phyloP scores from a whole-genome alignment of 768 basidiomycete species.

The Tricholoma flavovirens region DNA sequence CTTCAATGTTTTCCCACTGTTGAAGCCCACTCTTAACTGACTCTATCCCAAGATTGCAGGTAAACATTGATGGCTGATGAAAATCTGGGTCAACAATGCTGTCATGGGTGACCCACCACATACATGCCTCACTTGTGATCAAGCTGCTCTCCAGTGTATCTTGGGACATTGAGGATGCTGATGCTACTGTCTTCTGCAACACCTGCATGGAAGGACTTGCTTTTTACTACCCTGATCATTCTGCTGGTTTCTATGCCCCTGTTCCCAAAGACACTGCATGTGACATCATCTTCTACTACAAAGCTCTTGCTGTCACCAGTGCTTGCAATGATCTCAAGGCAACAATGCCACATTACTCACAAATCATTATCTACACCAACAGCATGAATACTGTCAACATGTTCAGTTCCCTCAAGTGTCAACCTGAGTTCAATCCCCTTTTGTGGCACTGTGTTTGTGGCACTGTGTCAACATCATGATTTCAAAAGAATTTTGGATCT shows the following conservation, averaged over 20 bases:
- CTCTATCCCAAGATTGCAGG: conserved; percentile 26
- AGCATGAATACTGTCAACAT: no score
- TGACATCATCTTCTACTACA: conserved; percentile 18
- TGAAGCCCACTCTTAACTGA: conserved; percentile 18
- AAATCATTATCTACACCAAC: no score
- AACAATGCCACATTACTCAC: no score
- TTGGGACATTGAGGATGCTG: conserved; percentile 11
- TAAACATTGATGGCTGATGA: conserved; percentile 10
- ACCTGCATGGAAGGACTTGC: conserved; percentile 9
- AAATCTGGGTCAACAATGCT: conserved; percentile 19
- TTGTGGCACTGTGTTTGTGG: no score
- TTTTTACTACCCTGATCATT: conserved; percentile 14
- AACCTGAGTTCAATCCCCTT: no score
- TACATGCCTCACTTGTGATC: conserved; percentile 15
- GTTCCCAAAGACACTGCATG: neutral
- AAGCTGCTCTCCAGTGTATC: conserved; percentile 14
- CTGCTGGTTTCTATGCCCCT: conserved; percentile 9
- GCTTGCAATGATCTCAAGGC: no score
- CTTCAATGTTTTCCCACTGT: neutral
- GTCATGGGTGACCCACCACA: conserved; percentile 28
- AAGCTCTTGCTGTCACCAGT: no score
- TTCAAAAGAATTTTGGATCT: no score
- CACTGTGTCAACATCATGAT: no score
- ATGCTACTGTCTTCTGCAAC: neutral
- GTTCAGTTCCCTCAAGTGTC: no score